Conservation (phyloP, 2,329 filamentous ascomycete species). For the Dactylellina sp. region DNA sequence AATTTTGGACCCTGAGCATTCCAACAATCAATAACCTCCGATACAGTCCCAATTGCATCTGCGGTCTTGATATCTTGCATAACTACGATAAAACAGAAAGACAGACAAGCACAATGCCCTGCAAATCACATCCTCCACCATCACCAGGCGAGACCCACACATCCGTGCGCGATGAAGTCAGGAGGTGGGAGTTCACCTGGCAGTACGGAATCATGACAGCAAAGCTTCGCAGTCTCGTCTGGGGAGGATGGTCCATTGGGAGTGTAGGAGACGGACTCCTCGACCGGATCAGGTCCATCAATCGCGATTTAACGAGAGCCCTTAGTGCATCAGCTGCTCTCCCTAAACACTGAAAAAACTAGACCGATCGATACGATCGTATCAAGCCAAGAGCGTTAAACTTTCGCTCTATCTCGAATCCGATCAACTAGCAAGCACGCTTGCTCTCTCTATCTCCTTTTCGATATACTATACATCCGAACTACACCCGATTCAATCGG, state of each 20-base stretch:
- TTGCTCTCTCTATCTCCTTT: too few species aligned
- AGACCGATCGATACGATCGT: too few species aligned
- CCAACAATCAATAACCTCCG: neutral
- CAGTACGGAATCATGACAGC: conserved; percentile 39
- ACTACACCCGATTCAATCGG: too few species aligned
- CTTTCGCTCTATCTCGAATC: too few species aligned
- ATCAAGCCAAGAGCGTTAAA: too few species aligned
- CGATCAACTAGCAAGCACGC: too few species aligned
- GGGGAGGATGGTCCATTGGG: conserved; percentile 31
- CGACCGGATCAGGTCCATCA: conserved; percentile 39
- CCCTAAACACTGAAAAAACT: neutral
- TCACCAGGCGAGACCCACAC: conserved; percentile 7
- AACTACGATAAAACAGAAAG: too few species aligned
- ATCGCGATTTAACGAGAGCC: conserved; percentile 21
- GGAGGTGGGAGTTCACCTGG: conserved; percentile 45
- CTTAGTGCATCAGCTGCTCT: neutral
- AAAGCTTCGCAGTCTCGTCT: conserved; percentile 38
- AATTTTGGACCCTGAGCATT: neutral
- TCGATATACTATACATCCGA: too few species aligned
- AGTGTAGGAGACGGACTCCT: conserved; percentile 34
- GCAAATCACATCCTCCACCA: conserved; percentile 53
- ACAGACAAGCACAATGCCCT: conserved; percentile 25
- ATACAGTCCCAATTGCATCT: conserved; percentile 2
- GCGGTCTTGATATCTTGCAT: neutral
- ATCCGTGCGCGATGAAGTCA: conserved; percentile 42